A percentile compares a stretch with the other conserved stretches of the same genome.
These are phyloP conservation scores for Sanghuangporus sanghuang DNA, from an alignment of 1,284 basidiomycete species.

Conservation along the genomic window DNA sequence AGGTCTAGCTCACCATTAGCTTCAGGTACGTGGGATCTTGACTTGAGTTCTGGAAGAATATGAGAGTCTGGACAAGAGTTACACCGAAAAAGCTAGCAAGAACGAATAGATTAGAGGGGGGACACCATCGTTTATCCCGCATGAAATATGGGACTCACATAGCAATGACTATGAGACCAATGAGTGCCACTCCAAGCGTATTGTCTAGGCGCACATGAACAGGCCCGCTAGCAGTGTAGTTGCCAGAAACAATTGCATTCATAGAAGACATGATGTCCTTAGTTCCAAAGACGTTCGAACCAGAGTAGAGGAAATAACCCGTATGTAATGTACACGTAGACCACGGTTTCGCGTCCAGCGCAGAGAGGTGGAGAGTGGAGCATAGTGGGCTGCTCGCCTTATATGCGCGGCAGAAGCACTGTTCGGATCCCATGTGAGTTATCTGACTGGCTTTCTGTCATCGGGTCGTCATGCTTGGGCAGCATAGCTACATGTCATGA, in stretches of 20 bases:
- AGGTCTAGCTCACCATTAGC: constrained; percentile 15
- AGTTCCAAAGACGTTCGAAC: not conserved
- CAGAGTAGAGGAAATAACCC: too few species aligned
- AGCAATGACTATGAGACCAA: constrained; percentile 12
- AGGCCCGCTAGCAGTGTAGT: not conserved
- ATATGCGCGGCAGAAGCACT: too few species aligned
- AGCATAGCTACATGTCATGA: too few species aligned
- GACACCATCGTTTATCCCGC: not conserved
- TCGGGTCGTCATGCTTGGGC: too few species aligned
- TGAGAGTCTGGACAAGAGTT: constrained; percentile 23
- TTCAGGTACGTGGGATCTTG: constrained; percentile 21
- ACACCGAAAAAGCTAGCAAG: constrained; percentile 23
- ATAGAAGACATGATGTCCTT: not conserved
- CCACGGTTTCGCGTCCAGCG: too few species aligned
- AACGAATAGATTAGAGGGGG: not conserved
- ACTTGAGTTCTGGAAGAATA: constrained; percentile 22
- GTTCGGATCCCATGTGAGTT: too few species aligned
- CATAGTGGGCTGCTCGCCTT: too few species aligned
- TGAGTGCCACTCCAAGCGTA: constrained; percentile 14
- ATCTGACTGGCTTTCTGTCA: too few species aligned
- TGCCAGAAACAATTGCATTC: not conserved
- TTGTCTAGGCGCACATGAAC: constrained; percentile 1
- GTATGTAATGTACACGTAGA: too few species aligned
- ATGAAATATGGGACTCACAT: constrained; percentile 1
- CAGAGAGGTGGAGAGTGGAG: too few species aligned